A percentile compares a stretch with the other conserved stretches of the same genome.
Conservation (phyloP, 2,329 filamentous ascomycete species). For the Nothophaeocryptopus gaeumannii region DNA sequence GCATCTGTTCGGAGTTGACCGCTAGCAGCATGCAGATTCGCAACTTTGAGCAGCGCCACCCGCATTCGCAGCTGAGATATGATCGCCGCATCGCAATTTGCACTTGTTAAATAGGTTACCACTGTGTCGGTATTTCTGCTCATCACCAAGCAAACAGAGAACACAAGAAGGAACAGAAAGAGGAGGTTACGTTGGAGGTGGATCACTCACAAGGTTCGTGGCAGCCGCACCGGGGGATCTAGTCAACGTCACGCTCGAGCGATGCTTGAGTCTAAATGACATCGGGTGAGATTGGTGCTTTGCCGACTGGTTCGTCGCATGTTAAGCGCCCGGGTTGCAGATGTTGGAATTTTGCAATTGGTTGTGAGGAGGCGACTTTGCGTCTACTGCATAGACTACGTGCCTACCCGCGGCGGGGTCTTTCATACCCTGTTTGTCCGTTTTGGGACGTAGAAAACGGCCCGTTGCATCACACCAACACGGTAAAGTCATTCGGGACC, state of each 20-base stretch:
- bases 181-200: conserved; percentile 4
- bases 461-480: too few relatives aligned
- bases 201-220: conserved; percentile 6
- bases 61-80: not conserved
- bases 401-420: not conserved
- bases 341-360: conserved; percentile 2
- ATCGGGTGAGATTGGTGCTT: not conserved
- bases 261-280: conserved; percentile 2
- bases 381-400: not conserved
- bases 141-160: conserved; percentile 4
- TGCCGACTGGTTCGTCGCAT: conserved; percentile 3
- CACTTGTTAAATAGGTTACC: conserved; percentile 16
- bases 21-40: conserved; percentile 10
- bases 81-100: conserved; percentile 16
- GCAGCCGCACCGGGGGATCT: conserved; percentile 4
- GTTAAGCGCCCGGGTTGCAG: conserved; percentile 7
- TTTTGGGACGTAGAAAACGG: too few relatives aligned
- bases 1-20: conserved; percentile 5
- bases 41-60: conserved; percentile 2
- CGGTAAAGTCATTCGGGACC: too few relatives aligned
- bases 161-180: not conserved
- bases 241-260: conserved; percentile 1
- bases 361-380: not conserved
- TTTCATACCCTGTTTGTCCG: too few relatives aligned
- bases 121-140: conserved; percentile 12